Conservation (phyloP, 2,329 filamentous ascomycete species). For the Hypoxylon sp. region DNA sequence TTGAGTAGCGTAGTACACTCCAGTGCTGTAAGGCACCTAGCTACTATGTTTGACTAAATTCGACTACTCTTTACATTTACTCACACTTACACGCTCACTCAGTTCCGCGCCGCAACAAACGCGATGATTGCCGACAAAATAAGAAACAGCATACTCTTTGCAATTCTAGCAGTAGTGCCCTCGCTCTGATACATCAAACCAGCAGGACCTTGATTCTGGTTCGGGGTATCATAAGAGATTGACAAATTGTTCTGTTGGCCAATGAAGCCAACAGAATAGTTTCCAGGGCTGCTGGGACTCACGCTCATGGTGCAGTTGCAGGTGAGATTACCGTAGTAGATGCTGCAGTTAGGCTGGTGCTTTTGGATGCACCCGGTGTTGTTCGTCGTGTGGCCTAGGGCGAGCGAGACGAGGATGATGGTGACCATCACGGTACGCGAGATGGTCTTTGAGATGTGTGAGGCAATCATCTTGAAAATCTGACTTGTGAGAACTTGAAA, state of each 20-base stretch:
- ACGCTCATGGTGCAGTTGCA: constrained; percentile 6
- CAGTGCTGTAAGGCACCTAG: neutral
- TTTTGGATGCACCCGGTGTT: neutral
- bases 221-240: neutral
- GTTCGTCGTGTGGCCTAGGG: constrained; percentile 5
- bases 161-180: neutral
- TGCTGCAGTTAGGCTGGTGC: constrained; percentile 2
- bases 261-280: constrained; percentile 15
- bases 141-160: neutral
- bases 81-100: neutral
- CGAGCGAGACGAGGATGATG: neutral
- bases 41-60: too few relatives aligned
- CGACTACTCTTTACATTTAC: neutral
- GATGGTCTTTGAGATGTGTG: neutral
- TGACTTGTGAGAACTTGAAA: neutral
- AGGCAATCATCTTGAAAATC: constrained; percentile 11
- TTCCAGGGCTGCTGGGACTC: neutral
- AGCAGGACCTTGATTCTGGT: neutral
- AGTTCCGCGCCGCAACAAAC: neutral
- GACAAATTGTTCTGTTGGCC: constrained; percentile 25
- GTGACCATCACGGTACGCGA: neutral
- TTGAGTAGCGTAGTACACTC: neutral
- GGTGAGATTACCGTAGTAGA: neutral
- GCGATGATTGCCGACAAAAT: neutral
- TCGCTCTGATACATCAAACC: neutral